A percentile compares a stretch with the other conserved stretches of the same genome.
These are phyloP conservation scores for Groenewaldozyma tartarivorans DNA, from an alignment of 805 yeast genomes.

Conservation along the genomic window DNA sequence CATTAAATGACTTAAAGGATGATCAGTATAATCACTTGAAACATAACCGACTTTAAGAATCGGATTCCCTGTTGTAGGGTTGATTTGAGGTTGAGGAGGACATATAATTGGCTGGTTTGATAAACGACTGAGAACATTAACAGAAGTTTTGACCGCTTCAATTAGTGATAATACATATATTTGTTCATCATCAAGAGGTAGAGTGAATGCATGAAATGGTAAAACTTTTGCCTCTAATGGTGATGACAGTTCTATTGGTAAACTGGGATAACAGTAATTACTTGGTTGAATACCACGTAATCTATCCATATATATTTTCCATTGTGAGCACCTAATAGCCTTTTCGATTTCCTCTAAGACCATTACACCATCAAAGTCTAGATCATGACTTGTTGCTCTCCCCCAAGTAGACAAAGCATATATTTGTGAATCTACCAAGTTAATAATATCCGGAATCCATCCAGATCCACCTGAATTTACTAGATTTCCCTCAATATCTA, in stretches of 20 bases:
- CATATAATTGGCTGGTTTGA: constrained; percentile 24
- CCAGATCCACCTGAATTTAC: constrained; percentile 13
- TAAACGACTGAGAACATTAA: constrained; percentile 16
- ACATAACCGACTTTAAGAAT: constrained; percentile 24
- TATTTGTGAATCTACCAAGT: constrained; percentile 20
- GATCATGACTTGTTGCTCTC: constrained; percentile 11
- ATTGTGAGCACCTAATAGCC: constrained; percentile 16
- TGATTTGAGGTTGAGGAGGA: constrained; percentile 25
- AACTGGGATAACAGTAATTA: constrained; percentile 7
- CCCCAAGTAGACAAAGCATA: constrained; percentile 21
- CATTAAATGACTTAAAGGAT: constrained; percentile 28
- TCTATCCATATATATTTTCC: constrained; percentile 21
- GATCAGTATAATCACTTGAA: constrained; percentile 26
- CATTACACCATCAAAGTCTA: constrained; percentile 15
- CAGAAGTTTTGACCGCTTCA: constrained; percentile 21
- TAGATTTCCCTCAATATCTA: constrained; percentile 19
- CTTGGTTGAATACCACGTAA: constrained; percentile 3
- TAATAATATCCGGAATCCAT: constrained; percentile 20
- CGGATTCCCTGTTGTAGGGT: constrained; percentile 1
- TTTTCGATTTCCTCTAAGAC: constrained; percentile 20
- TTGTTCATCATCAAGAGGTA: constrained; percentile 20
- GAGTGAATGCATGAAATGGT: constrained; percentile 27
- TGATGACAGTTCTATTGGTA: constrained; percentile 19
- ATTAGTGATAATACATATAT: constrained; percentile 20
- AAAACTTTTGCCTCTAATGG: constrained; percentile 24